Evolutionary conservation across 1,284 basidiomycete species (phyloP).

Genomic region (Cryptococcus hybrid): DNA sequence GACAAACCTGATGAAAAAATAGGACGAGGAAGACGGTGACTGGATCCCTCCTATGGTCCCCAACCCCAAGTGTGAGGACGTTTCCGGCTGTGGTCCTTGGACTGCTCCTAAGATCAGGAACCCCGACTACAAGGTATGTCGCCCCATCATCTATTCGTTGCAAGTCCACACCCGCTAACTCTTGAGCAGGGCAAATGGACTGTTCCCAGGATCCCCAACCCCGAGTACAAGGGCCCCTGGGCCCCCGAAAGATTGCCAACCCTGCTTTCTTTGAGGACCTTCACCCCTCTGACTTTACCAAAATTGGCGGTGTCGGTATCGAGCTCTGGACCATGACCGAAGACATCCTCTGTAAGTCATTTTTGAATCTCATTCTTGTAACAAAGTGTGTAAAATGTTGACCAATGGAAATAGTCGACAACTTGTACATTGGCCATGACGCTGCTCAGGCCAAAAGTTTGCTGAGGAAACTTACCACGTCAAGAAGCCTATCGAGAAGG

Average conservation of each 20-base stretch:
- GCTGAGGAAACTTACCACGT: slow-evolving; percentile 80
- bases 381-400: not conserved
- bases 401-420: slow-evolving; percentile 58
- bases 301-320: slow-evolving; percentile 91
- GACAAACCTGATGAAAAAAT: not conserved
- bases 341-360: slow-evolving; percentile 70
- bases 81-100: slow-evolving; percentile 93
- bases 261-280: slow-evolving; percentile 82
- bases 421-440: slow-evolving; percentile 91
- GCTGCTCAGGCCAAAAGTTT: slow-evolving; percentile 73
- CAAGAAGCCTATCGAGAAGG: slow-evolving; percentile 60
- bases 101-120: slow-evolving; percentile 82
- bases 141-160: not conserved
- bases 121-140: slow-evolving; percentile 69
- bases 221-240: slow-evolving; percentile 96
- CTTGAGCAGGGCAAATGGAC: slow-evolving; percentile 81
- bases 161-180: not conserved
- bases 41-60: slow-evolving; percentile 87
- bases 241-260: slow-evolving; percentile 90
- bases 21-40: slow-evolving; percentile 94
- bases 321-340: slow-evolving; percentile 99
- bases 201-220: slow-evolving; percentile 91
- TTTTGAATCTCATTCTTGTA: slow-evolving; percentile 13
- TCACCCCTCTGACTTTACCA: slow-evolving; percentile 78
- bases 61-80: slow-evolving; percentile 87